phyloP scores from a whole-genome alignment of 306 rosid species.

The Ormosia semicastrata region DNA sequence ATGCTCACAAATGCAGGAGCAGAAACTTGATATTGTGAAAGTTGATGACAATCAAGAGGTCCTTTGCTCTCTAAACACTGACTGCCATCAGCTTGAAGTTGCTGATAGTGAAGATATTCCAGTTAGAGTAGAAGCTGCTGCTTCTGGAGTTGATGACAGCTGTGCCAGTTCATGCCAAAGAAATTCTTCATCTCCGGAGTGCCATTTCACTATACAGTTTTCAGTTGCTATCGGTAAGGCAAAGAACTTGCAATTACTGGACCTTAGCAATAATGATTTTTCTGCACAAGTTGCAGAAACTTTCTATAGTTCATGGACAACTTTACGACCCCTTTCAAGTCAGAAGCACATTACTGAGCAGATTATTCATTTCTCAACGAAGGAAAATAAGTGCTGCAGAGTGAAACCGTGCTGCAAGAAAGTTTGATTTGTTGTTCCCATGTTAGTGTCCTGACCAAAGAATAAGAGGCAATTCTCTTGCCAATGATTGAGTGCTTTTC shows the following conservation, averaged over 20 bases:
- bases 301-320: slow-evolving; percentile 63
- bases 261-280: slow-evolving; percentile 76
- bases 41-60: slow-evolving; percentile 42
- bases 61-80: slow-evolving; percentile 32
- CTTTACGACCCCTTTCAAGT: slow-evolving; percentile 50
- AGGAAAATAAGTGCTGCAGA: slow-evolving; percentile 68
- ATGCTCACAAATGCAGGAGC: slow-evolving; percentile 30
- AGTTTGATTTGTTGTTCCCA: slow-evolving; percentile 31
- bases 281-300: slow-evolving; percentile 53
- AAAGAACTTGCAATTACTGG: slow-evolving; percentile 54
- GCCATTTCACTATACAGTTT: slow-evolving; percentile 48
- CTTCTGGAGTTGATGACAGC: slow-evolving; percentile 61
- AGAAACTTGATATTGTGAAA: slow-evolving; percentile 37
- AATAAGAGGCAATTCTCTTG: neutral
- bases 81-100: slow-evolving; percentile 57
- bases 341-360: slow-evolving; percentile 53
- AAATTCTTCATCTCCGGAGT: slow-evolving; percentile 36
- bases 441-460: neutral
- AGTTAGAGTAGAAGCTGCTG: slow-evolving; percentile 42
- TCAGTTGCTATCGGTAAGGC: slow-evolving; percentile 62
- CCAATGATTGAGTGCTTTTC: neutral
- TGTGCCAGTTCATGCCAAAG: slow-evolving; percentile 62
- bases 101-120: slow-evolving; percentile 79
- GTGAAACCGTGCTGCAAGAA: slow-evolving; percentile 84
- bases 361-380: slow-evolving; percentile 56